phyloP scores from a whole-genome alignment of 1,139 yeast genomes.

The Lodderomyces jiufengensis region DNA sequence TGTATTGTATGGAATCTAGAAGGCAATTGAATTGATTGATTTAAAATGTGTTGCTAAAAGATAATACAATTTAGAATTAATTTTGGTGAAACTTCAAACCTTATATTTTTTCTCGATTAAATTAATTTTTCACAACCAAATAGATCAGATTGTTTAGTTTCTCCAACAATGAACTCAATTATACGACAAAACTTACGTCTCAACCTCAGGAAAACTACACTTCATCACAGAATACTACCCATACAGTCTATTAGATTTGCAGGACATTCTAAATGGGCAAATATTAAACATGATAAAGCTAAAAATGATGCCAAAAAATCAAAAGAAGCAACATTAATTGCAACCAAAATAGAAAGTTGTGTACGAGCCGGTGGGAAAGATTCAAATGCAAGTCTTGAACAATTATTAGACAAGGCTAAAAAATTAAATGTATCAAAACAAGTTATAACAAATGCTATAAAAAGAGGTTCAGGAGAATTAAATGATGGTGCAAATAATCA shows the following conservation, averaged over 20 bases:
- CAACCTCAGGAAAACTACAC: too few species aligned
- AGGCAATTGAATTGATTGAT: not conserved
- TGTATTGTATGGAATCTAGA: too few species aligned
- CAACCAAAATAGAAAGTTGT: conserved; percentile 70
- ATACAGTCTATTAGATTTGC: conserved; percentile 23
- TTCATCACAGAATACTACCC: conserved; percentile 6
- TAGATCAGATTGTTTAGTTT: too few species aligned
- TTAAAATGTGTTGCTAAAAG: not conserved
- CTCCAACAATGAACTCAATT: not conserved
- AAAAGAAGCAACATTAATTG: conserved; percentile 65
- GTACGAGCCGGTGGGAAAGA: conserved; percentile 53
- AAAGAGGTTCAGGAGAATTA: conserved; percentile 69
- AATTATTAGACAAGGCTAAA: conserved; percentile 76
- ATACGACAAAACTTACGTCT: conserved; percentile 1
- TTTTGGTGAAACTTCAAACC: too few species aligned
- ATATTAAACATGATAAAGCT: conserved; percentile 90
- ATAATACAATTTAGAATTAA: too few species aligned
- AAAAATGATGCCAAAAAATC: conserved; percentile 82
- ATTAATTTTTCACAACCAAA: too few species aligned
- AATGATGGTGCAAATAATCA: conserved; percentile 29
- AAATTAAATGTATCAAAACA: conserved; percentile 77
- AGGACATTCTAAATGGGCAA: conserved; percentile 96
- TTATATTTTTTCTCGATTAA: too few species aligned
- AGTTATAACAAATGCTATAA: conserved; percentile 81
- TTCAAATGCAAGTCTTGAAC: conserved; percentile 70